These are phyloP conservation scores for Gaultheria prostrata DNA, from an alignment of 148 eudicot species.

Conservation along the genomic window DNA sequence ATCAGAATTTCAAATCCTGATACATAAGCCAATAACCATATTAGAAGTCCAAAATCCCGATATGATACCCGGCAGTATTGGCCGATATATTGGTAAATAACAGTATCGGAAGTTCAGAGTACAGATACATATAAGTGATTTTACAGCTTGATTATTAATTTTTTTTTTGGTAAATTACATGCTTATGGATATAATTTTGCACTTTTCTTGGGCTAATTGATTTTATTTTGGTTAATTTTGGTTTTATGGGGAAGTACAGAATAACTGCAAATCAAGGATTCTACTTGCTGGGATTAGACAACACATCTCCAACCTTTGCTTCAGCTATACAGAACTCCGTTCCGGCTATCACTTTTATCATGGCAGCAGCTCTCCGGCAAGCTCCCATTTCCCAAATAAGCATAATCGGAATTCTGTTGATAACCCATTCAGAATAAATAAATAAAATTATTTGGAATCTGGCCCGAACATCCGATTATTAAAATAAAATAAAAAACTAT, in stretches of 20 bases:
- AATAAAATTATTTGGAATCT: too few relatives aligned
- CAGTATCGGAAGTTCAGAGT: neutral
- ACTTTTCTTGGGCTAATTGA: neutral
- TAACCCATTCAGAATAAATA: neutral
- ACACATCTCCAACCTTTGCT: slow-evolving; percentile 96
- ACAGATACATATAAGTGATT: neutral
- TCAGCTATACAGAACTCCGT: slow-evolving; percentile 98
- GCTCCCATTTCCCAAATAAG: neutral
- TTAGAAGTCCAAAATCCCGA: too few relatives aligned
- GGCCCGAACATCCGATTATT: too few relatives aligned
- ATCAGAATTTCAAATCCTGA: too few relatives aligned
- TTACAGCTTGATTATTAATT: neutral
- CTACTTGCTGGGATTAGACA: slow-evolving; percentile 92
- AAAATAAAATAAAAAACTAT: too few relatives aligned
- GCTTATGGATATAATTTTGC: neutral
- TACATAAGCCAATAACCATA: too few relatives aligned
- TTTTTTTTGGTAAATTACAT: too few relatives aligned
- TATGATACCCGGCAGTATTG: too few relatives aligned
- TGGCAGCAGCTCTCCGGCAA: slow-evolving; percentile 87
- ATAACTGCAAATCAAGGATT: slow-evolving; percentile 98
- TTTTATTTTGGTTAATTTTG: neutral
- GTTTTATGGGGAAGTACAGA: slow-evolving; percentile 31
- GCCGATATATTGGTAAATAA: neutral
- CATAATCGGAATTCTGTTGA: neutral
- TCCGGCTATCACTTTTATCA: slow-evolving; percentile 95